These are phyloP conservation scores for Neotropicomus parvogracilis DNA, from an alignment of 1,284 basidiomycete species.

Conservation along the genomic window DNA sequence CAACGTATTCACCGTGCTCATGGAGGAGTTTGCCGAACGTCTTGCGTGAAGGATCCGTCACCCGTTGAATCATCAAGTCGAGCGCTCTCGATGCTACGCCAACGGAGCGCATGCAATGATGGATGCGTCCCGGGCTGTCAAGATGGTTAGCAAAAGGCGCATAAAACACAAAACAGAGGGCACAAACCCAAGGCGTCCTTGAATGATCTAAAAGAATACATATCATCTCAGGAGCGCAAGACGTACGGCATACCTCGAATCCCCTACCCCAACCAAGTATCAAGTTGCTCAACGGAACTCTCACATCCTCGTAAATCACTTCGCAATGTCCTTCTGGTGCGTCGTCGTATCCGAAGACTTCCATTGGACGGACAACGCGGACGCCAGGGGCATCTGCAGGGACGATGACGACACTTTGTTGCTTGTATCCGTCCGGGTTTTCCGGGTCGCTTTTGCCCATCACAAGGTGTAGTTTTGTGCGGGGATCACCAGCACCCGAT, in stretches of 20 bases:
- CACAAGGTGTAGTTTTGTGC: constrained; percentile 86
- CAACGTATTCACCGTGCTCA: constrained; percentile 70
- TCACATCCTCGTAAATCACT: constrained; percentile 91
- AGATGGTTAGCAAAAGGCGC: constrained; percentile 5
- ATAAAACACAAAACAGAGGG: background rate
- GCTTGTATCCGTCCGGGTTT: constrained; percentile 70
- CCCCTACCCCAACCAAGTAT: constrained; percentile 92
- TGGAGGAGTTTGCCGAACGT: constrained; percentile 92
- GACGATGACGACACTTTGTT: constrained; percentile 93
- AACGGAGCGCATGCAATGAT: constrained; percentile 98
- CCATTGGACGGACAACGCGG: constrained; percentile 87
- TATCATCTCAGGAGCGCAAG: background rate
- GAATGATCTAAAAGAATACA: constrained; percentile 69
- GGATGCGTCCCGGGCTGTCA: constrained; percentile 85
- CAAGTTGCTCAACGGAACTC: constrained; percentile 79
- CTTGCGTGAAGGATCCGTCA: constrained; percentile 85
- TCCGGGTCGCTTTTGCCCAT: constrained; percentile 87
- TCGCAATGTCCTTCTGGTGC: constrained; percentile 96
- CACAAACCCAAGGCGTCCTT: constrained; percentile 88
- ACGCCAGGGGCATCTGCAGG: constrained; percentile 87
- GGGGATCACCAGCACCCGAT: constrained; percentile 93
- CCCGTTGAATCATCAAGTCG: constrained; percentile 87
- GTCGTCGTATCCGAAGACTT: constrained; percentile 91
- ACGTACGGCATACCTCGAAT: constrained; percentile 61
- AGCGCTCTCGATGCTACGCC: constrained; percentile 84